phyloP scores from a whole-genome alignment of 306 rosid species.

The Pueraria montana region DNA sequence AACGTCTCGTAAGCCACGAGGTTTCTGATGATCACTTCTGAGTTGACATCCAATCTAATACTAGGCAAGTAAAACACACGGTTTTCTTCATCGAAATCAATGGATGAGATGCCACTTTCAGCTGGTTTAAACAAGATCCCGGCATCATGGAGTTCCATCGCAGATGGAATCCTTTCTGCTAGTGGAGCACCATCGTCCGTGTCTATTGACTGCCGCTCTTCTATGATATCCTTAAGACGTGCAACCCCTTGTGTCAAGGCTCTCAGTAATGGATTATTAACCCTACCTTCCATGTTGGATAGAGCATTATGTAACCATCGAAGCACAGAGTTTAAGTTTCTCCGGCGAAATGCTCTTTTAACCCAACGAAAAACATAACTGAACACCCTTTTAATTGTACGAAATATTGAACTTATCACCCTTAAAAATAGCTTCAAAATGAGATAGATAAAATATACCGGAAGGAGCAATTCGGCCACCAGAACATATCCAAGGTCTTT shows the following conservation, averaged over 20 bases:
- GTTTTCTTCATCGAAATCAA: background rate
- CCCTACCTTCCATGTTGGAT: background rate
- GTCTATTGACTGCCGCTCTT: background rate
- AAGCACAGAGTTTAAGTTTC: background rate
- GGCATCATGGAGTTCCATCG: background rate
- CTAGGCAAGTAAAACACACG: constrained; percentile 11
- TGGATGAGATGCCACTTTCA: background rate
- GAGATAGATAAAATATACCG: background rate
- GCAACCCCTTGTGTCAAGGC: background rate
- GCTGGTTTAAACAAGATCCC: background rate
- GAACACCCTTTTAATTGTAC: background rate
- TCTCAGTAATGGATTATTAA: background rate
- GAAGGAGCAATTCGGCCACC: no score
- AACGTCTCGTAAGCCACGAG: constrained; percentile 42
- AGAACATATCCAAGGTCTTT: no score
- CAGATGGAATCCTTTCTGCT: background rate
- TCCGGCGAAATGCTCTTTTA: background rate
- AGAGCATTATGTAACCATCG: background rate
- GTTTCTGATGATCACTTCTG: constrained; percentile 39
- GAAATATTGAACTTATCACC: background rate
- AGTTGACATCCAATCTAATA: background rate
- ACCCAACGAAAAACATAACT: background rate
- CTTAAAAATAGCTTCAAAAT: background rate
- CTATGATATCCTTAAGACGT: background rate
- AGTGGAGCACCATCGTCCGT: background rate